Evolutionary conservation across 768 basidiomycete species (phyloP), one percentile per base, ranked within the genome.

Genomic region (Russula vinacea): DNA sequence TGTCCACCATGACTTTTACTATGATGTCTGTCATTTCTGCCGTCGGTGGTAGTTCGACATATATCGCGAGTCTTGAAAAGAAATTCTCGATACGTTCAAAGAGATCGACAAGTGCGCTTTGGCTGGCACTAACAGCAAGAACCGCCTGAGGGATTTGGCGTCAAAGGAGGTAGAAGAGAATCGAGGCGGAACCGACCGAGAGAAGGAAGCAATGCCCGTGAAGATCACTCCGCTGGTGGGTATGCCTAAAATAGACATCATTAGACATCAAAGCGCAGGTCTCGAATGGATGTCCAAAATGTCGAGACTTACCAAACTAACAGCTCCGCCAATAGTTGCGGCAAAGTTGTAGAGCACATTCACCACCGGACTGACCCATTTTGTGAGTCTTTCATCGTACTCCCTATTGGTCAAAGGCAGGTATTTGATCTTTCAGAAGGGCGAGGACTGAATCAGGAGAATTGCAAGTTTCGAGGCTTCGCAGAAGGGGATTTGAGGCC

Each of bases 131-230:
- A 29, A 32, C 26, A 17, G 17, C 26, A 7, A 13, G 7, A 16
- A 24, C 16, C 3, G n/a, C 32, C 60, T 62, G 33, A 11, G 10
- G 10, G 17, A 19, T 17, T 24, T n/a, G 4, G 13, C 40, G 5
- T 42, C 40, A 40, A 32, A 6, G 29, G 26, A 29, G 14, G 14
- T 1, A 8, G 26, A 22, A 14, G n/a, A 9, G 26, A 1, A 35
- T 16, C 0, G 6, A 26, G 10, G 14, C 5, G 1, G 16, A 17
- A 39, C 60, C 10, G 5, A 55, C 60, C 4, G 42, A 22, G 26
- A 62, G 45, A 16, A 56, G n/a, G 56, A 19, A 1, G 54, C 44
- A 14, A 62, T 49, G 2, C 24, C 60, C 11, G 40, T 22, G 47
- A 62, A 62, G 2, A 62, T 54, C 33, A 37, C 32, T 5, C 51